These are phyloP conservation scores for Hippophae gyantsensis DNA, from an alignment of 306 rosid genomes.

Conservation along the genomic window DNA sequence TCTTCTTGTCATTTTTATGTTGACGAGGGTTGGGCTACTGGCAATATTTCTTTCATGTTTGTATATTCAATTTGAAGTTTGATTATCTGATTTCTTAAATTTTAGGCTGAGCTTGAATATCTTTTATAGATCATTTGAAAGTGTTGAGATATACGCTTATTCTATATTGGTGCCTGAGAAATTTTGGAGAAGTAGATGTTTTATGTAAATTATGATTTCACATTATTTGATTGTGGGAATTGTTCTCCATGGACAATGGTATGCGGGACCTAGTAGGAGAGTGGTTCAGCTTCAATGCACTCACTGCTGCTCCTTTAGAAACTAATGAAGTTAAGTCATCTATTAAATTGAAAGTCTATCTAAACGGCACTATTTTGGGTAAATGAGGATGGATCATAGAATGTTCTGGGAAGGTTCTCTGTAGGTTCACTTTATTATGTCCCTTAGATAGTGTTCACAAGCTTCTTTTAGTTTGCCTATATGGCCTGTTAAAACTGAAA, in stretches of 20 bases:
- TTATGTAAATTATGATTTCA: not conserved
- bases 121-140: not conserved
- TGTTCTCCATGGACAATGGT: not conserved
- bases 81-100: constrained; percentile 2
- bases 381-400: no score
- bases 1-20: constrained; percentile 5
- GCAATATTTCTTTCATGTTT: not conserved
- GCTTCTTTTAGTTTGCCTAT: no score
- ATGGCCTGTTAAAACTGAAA: no score
- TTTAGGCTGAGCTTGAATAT: constrained; percentile 4
- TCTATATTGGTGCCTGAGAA: not conserved
- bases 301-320: no score
- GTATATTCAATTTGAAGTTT: constrained; percentile 5
- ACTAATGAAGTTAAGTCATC: no score
- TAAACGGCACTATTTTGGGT: no score
- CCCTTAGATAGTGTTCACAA: no score
- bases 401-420: no score
- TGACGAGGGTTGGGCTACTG: constrained; percentile 6
- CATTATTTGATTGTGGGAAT: not conserved
- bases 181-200: not conserved
- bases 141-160: not conserved
- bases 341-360: no score
- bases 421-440: no score
- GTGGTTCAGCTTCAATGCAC: not conserved
- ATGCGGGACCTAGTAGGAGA: not conserved